Evolutionary conservation across 768 basidiomycete genomes (phyloP).

Genomic region (Kwoniella sp.): DNA sequence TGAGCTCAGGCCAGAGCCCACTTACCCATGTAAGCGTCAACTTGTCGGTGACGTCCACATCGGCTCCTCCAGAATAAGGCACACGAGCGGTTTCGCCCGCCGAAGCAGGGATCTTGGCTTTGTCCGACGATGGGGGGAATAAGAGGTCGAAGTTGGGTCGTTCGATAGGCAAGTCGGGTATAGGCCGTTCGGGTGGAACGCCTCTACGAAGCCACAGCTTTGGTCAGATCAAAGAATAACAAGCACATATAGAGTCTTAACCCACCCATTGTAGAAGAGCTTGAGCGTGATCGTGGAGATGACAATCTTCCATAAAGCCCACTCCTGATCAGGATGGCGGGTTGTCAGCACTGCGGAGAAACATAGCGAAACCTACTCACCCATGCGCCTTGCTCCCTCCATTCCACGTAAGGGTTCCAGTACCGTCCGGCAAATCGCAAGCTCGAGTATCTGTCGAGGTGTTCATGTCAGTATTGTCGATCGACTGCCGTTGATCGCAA

Average conservation of each 20-base stretch:
- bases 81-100: constrained; percentile 1
- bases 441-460: constrained; percentile 29
- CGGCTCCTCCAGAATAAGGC: constrained; percentile 13
- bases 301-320: constrained; percentile 40
- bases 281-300: constrained; percentile 30
- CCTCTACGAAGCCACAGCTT: constrained; percentile 12
- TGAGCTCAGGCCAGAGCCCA: neutral
- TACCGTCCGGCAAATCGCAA: constrained; percentile 42
- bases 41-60: constrained; percentile 29
- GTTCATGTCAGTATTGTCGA: too few relatives aligned
- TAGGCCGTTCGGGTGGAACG: constrained; percentile 38
- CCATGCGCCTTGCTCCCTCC: constrained; percentile 43
- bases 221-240: neutral
- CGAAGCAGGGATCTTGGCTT: neutral
- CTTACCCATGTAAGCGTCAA: constrained; percentile 36
- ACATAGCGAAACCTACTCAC: constrained; percentile 10
- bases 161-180: constrained; percentile 39
- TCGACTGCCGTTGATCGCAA: neutral
- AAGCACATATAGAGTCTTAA: too few relatives aligned
- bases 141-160: constrained; percentile 32
- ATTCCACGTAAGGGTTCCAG: constrained; percentile 40
- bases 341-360: neutral
- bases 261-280: constrained; percentile 37
- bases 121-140: constrained; percentile 4
- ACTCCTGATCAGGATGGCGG: constrained; percentile 24